phyloP scores from a whole-genome alignment of 495 filamentous ascomycete genomes.

The Neurospora sp. region DNA sequence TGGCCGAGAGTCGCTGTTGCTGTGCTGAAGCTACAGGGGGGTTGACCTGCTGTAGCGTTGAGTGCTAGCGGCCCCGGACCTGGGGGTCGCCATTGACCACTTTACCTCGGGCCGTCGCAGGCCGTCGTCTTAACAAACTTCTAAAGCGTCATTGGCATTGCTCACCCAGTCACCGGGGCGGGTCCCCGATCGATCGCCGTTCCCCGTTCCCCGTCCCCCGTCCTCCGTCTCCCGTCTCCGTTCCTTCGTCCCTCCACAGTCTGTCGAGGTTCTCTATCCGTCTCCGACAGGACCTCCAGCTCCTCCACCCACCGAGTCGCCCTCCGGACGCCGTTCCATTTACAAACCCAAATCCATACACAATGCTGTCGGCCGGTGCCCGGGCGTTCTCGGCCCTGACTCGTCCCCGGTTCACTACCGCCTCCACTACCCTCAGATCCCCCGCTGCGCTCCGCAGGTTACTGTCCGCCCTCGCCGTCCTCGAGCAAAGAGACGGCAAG shows the following conservation, averaged over 20 bases:
- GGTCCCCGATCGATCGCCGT: neutral
- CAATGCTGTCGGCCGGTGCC: slow-evolving; percentile 16
- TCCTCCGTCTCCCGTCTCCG: neutral
- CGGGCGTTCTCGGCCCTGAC: slow-evolving; percentile 22
- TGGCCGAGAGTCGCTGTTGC: neutral
- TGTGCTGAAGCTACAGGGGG: neutral
- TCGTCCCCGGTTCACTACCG: slow-evolving; percentile 15
- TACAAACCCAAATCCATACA: slow-evolving; percentile 3
- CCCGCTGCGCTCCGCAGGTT: slow-evolving; percentile 52
- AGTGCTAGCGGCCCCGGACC: neutral
- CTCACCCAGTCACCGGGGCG: neutral
- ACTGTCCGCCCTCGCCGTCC: slow-evolving; percentile 77
- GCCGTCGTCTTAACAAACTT: slow-evolving; percentile 7
- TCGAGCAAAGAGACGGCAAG: slow-evolving; percentile 89
- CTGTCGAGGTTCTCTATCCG: neutral
- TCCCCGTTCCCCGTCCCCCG: neutral
- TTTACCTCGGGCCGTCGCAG: slow-evolving; percentile 24
- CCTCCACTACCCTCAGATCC: slow-evolving; percentile 15
- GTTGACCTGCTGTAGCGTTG: neutral
- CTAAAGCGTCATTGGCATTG: neutral
- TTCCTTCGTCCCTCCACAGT: neutral
- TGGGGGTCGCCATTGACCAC: neutral
- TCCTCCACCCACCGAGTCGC: neutral
- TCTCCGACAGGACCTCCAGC: neutral
- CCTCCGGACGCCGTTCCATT: neutral